These are phyloP conservation scores for Tetrapisispora phaffii DNA, from an alignment of 805 yeast species.

Conservation along the genomic window DNA sequence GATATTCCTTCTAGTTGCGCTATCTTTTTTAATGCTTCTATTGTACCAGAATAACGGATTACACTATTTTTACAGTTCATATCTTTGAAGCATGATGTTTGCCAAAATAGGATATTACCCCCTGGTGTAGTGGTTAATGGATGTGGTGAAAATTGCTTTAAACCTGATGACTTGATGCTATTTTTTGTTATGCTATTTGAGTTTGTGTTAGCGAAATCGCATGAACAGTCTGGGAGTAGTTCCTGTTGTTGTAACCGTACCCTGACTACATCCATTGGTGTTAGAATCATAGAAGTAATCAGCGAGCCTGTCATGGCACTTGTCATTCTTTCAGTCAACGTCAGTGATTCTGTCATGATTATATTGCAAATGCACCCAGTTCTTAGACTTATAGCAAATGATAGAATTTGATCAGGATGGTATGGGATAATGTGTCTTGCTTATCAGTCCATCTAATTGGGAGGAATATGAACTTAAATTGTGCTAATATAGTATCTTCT, in stretches of 20 bases:
- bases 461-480: too few relatives aligned
- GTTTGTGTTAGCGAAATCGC: constrained; percentile 2
- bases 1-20: constrained; percentile 60
- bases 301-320: constrained; percentile 73
- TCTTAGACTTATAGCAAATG: too few relatives aligned
- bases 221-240: constrained; percentile 38
- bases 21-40: constrained; percentile 62
- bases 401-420: too few relatives aligned
- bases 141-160: background rate
- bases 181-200: background rate
- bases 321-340: constrained; percentile 52
- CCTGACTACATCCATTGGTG: constrained; percentile 73
- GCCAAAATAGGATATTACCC: constrained; percentile 20
- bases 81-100: constrained; percentile 26
- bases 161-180: background rate
- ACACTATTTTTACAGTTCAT: constrained; percentile 24
- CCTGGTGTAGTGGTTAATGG: constrained; percentile 3
- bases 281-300: constrained; percentile 60
- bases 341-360: constrained; percentile 6
- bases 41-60: constrained; percentile 49
- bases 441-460: too few relatives aligned
- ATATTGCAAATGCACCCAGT: background rate
- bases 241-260: constrained; percentile 73
- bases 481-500: too few relatives aligned
- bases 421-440: too few relatives aligned